These are phyloP conservation scores for Gastrolobium bilobum DNA, from an alignment of 306 rosid genomes.

Conservation along the genomic window DNA sequence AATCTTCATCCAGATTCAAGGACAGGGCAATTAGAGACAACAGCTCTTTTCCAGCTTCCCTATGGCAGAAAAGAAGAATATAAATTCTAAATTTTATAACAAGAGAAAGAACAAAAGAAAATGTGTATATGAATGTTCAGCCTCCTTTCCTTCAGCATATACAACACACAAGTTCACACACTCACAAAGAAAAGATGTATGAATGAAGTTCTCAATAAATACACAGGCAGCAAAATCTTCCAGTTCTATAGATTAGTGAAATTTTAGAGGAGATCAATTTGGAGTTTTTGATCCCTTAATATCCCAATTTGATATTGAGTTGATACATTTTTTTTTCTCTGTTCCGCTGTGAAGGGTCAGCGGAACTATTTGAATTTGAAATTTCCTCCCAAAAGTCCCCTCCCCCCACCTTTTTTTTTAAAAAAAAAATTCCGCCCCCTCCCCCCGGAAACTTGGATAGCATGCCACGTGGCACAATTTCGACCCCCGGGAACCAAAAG, in stretches of 20 bases:
- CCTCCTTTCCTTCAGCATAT: conserved; percentile 20
- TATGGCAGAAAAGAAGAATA: conserved; percentile 48
- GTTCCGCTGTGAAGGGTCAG: too few species aligned
- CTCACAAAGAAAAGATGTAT: conserved; percentile 3
- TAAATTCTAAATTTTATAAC: conserved; percentile 6
- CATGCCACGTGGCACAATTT: too few species aligned
- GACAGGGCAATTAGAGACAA: conserved; percentile 76
- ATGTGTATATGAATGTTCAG: background rate
- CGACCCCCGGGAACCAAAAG: too few species aligned
- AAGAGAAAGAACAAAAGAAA: conserved; percentile 39
- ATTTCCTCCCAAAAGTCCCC: too few species aligned
- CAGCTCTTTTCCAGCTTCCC: conserved; percentile 69
- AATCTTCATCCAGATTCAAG: conserved; percentile 69
- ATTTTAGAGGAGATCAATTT: conserved; percentile 21
- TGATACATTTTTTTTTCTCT: too few species aligned
- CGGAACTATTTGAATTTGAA: too few species aligned
- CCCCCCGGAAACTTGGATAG: too few species aligned
- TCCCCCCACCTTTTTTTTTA: too few species aligned
- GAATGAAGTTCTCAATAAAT: background rate
- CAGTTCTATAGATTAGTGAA: conserved; percentile 4
- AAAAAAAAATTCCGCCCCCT: too few species aligned
- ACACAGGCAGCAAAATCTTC: conserved; percentile 10
- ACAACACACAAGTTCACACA: background rate
- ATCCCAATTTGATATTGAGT: too few species aligned
- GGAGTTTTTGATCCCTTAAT: too few species aligned